A percentile compares a stretch with the other conserved stretches of the same genome.
Conservation (phyloP, 768 basidiomycete genomes). For the Leccinum incarnatum region DNA sequence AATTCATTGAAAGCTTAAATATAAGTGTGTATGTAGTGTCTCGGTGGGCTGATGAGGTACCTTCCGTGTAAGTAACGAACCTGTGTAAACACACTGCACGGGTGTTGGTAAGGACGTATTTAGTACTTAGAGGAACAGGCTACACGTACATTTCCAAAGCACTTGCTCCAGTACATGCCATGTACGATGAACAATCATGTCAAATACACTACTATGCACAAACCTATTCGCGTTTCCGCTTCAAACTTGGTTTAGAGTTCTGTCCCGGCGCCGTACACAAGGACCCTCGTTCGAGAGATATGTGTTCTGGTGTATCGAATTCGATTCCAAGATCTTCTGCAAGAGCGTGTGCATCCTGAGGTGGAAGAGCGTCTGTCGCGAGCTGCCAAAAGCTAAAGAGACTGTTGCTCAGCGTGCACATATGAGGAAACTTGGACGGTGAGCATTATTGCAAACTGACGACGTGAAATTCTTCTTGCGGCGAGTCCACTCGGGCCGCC, state of each 20-base stretch:
- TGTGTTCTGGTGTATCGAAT: conserved; percentile 70
- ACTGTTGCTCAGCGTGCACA: conserved; percentile 1
- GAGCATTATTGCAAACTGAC: conserved; percentile 21
- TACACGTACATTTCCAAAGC: background rate
- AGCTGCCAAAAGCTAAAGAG: conserved; percentile 67
- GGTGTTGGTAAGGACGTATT: background rate
- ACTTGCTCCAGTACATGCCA: background rate
- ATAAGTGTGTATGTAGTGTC: too few species aligned
- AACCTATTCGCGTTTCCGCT: conserved; percentile 47
- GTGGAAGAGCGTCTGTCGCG: conserved; percentile 63
- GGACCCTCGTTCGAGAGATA: conserved; percentile 57
- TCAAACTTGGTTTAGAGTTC: conserved; percentile 38
- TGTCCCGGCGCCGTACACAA: conserved; percentile 42
- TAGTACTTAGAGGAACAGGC: background rate
- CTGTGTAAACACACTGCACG: background rate
- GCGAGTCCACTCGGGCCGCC: conserved; percentile 78
- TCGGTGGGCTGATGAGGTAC: too few species aligned
- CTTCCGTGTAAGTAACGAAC: background rate
- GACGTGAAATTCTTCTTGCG: conserved; percentile 66
- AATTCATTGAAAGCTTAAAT: background rate
- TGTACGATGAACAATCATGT: background rate
- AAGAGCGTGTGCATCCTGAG: conserved; percentile 61
- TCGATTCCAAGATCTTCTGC: conserved; percentile 83
- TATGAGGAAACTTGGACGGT: background rate
- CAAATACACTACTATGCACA: background rate